These are phyloP conservation scores for Macrolepiota fuliginosa DNA, from an alignment of 768 basidiomycete species.

Conservation along the genomic window DNA sequence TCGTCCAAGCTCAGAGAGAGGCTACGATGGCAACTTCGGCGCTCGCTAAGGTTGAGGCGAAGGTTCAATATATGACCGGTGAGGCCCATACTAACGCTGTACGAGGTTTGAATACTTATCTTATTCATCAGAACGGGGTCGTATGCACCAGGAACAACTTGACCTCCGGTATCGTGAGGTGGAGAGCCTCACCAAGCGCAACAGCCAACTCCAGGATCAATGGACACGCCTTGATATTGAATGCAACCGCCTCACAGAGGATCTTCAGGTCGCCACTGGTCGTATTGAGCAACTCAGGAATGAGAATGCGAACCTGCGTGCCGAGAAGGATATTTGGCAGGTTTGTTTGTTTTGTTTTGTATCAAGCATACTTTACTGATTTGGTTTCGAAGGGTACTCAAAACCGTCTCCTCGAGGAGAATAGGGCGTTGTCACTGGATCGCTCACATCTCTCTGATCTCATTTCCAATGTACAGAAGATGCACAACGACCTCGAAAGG, in stretches of 20 bases:
- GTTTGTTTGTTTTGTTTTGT: constrained; percentile 34
- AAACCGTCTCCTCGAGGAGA: constrained; percentile 79
- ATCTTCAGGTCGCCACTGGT: constrained; percentile 55
- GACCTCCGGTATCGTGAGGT: constrained; percentile 60
- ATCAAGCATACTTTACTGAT: background rate
- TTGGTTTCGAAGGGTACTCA: constrained; percentile 62
- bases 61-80: constrained; percentile 78
- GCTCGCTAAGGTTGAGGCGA: constrained; percentile 82
- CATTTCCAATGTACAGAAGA: constrained; percentile 86
- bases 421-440: constrained; percentile 75
- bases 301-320: constrained; percentile 83
- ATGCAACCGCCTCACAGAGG: constrained; percentile 64
- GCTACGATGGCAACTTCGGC: constrained; percentile 59
- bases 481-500: constrained; percentile 85
- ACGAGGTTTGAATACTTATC: constrained; percentile 4
- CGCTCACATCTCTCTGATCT: constrained; percentile 84
- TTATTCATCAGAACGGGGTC: constrained; percentile 54
- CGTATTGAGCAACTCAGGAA: constrained; percentile 77
- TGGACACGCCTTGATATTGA: constrained; percentile 76
- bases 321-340: constrained; percentile 95
- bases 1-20: constrained; percentile 63
- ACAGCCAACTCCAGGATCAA: constrained; percentile 71
- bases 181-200: constrained; percentile 63
- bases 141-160: constrained; percentile 69
- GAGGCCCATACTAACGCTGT: constrained; percentile 21